Base-by-base conservation (phyloP, 306 rosid genomes). In the Adenanthera pavonina region DNA sequence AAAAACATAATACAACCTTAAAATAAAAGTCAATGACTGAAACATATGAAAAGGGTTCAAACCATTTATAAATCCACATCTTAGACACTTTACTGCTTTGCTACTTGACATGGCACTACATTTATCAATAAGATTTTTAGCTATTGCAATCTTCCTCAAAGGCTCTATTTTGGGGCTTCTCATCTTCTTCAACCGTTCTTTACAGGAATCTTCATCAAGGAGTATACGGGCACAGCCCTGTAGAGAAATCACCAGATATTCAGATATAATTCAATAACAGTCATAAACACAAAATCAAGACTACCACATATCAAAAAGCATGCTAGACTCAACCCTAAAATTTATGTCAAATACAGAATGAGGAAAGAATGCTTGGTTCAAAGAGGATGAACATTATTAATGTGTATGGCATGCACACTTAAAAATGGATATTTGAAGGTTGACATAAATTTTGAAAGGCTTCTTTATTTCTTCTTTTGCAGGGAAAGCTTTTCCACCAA, bases 151-250 rank as follows among this genome's bases (percentile, higher is more conserved):
- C 95, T 89, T 92, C 84, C 64, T 82, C 85, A 85, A 66, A 43
- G 86, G 74, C 76, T 90, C 95, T 72, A 78, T 52, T 82, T 85
- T 93, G 48, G 91, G 76, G 53, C 80, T 88, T 85, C 97, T 91
- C 90, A 93, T 88, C 87, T 85, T 90, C 82, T 62, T 90, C 88
- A 95, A 83, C 51, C 61, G 76, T 3, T 76, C 85, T 78, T 62
- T 86, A 19, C 84, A 86, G 25, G 44, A 4, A 20, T 78, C 54
- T 51, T 93, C 97, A 20, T 82, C 85, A 47, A 95, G 80, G 75
- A 93, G 92, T 85, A 93, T 69, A 20, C 97, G 89, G 74, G 97
- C 89, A 89, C 99, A 95, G 2, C 86, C 71, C 99, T 95, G 89
- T 46, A 72, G 79, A 79, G 83, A 75, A 87, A 82, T 67, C 59